phyloP scores from a whole-genome alignment of 148 eudicot genomes.

The Linanthus parryae region DNA sequence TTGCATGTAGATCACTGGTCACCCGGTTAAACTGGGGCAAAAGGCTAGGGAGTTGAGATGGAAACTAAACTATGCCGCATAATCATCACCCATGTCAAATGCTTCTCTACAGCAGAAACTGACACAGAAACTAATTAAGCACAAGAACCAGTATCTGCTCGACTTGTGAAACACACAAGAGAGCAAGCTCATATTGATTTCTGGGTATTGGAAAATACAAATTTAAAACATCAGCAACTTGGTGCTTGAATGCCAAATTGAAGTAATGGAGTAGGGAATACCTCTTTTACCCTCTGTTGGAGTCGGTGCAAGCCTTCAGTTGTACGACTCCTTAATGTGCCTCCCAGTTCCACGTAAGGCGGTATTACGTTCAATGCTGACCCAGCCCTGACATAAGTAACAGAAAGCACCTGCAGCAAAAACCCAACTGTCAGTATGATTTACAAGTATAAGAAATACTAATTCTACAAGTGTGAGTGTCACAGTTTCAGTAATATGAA shows the following conservation, averaged over 20 bases:
- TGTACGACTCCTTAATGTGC: slow-evolving; percentile 70
- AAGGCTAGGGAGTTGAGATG: too few species aligned
- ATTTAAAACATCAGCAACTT: not conserved
- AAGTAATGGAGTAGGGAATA: slow-evolving; percentile 11
- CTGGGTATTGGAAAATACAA: not conserved
- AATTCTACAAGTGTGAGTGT: not conserved
- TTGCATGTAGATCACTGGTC: too few species aligned
- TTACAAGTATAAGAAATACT: not conserved
- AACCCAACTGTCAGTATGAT: slow-evolving; percentile 7
- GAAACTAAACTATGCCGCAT: too few species aligned
- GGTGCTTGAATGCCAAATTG: not conserved
- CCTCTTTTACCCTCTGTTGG: slow-evolving; percentile 61
- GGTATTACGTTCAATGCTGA: slow-evolving; percentile 45
- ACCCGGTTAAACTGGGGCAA: too few species aligned
- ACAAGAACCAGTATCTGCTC: too few species aligned
- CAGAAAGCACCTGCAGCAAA: slow-evolving; percentile 68
- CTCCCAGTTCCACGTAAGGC: slow-evolving; percentile 56
- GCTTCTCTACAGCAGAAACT: too few species aligned
- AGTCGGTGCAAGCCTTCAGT: slow-evolving; percentile 59
- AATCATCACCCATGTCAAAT: too few species aligned
- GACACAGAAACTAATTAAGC: too few species aligned
- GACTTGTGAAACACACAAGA: too few species aligned
- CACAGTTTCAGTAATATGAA: too few species aligned
- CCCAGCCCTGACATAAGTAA: slow-evolving; percentile 69
- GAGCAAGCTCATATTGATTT: too few species aligned